Evolutionary conservation across 148 eudicot genomes (phyloP), one percentile per base, ranked within the genome.

Genomic region (Camellia sinensis): DNA sequence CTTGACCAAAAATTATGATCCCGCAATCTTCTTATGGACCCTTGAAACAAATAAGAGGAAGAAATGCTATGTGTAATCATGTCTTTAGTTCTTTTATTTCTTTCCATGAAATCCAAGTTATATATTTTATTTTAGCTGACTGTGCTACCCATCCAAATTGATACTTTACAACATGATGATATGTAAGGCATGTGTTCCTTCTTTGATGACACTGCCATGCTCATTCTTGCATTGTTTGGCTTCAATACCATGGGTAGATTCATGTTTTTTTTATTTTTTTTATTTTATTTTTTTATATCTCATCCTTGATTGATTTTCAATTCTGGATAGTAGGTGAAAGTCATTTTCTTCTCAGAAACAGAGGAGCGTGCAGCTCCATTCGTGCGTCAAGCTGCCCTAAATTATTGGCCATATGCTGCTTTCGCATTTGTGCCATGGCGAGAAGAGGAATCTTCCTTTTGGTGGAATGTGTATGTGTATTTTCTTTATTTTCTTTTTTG

Each of bases 351-450:
- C 88, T 96, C 99, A 57, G 87, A 88, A 75, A 93, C 95, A 3
- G 37, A 98, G 82, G 88, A 92, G 84, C 97, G 99, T 29, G 99
- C 99, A 41, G 87, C 95, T 73, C 99, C 99, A 50, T 91, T 92
- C 82, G 87, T 92, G 43, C 98, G 99, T 48, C 91, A 90, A 83
- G 80, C 85, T 81, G 97, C 97, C 82, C 86, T 83, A 83, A 79
- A 75, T 17, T 96, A 96, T 86, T 29, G 37, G 85, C 79, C 92
- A 82, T 93, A 91, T 89, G 93, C 98, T 68, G 82, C 92, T 77
- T 96, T 96, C 87, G 98, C 97, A 29, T 91, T 85, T 82, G 91
- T 92, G 57, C 85, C 89, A 70, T 93, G 98, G 98, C 84, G 86
- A 82, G 98, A 96, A 79, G 93, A 89, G 74, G 99, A 96, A 46